phyloP scores from a whole-genome alignment of 805 yeast species.

The Teunomyces stri region DNA sequence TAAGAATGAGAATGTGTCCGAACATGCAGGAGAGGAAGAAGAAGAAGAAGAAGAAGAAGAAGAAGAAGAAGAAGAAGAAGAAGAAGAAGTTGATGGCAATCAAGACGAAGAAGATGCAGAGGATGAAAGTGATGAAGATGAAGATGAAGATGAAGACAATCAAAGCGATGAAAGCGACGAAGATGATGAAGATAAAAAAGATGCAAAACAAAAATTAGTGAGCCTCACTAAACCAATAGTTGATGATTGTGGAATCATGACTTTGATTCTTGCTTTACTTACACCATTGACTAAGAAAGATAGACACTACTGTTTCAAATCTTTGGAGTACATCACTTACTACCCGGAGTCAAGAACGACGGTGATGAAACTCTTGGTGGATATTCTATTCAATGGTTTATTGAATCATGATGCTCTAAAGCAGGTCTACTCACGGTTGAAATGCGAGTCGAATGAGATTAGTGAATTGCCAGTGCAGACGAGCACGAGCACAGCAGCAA shows the following conservation, averaged over 20 bases:
- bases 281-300: conserved; percentile 64
- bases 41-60: too few relatives aligned
- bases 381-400: conserved; percentile 67
- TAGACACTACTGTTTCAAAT: conserved; percentile 60
- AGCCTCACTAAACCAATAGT: conserved; percentile 52
- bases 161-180: too few relatives aligned
- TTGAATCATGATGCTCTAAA: conserved; percentile 60
- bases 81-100: too few relatives aligned
- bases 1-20: too few relatives aligned
- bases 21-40: too few relatives aligned
- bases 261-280: conserved; percentile 67
- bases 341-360: conserved; percentile 79
- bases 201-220: neutral
- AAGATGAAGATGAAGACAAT: too few relatives aligned
- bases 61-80: too few relatives aligned
- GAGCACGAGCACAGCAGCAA: conserved; percentile 68
- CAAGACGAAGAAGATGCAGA: too few relatives aligned
- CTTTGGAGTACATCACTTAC: conserved; percentile 64
- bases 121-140: too few relatives aligned
- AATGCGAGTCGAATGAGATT: conserved; percentile 7
- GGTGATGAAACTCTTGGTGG: conserved; percentile 64
- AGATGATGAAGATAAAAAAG: too few relatives aligned
- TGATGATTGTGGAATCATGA: conserved; percentile 72
- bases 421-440: conserved; percentile 55
- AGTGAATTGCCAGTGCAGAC: conserved; percentile 52